phyloP scores from a whole-genome alignment of 163 green algal species.

The Chloroidium sp. region DNA sequence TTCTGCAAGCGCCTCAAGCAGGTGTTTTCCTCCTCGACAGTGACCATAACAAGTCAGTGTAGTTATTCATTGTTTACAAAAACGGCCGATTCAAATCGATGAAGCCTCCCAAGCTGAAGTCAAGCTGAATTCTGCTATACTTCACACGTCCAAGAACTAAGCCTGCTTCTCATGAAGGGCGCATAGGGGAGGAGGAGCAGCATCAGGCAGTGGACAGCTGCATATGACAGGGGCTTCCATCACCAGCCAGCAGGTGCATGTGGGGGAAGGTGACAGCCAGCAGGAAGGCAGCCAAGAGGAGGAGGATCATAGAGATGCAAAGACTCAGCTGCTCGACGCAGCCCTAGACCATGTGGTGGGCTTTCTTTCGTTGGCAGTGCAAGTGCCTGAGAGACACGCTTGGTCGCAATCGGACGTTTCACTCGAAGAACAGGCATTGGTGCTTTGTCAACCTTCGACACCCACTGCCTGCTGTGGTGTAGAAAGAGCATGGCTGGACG shows the following conservation, averaged over 20 bases:
- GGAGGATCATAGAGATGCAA: neutral
- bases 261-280: neutral
- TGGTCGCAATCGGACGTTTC: neutral
- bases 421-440: neutral
- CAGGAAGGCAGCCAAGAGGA: neutral
- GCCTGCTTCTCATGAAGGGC: no score
- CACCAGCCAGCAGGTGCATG: neutral
- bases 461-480: neutral
- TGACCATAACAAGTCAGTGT: no score
- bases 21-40: no score
- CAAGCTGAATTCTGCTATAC: no score
- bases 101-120: no score
- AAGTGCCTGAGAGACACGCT: neutral
- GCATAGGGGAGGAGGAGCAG: no score
- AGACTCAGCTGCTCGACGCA: constrained; percentile 3
- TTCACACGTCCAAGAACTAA: no score
- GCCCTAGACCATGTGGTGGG: constrained; percentile 8
- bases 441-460: neutral
- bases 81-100: no score
- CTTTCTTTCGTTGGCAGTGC: neutral
- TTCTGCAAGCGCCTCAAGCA: no score
- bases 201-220: neutral
- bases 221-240: neutral
- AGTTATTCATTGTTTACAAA: no score
- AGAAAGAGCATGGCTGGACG: constrained; percentile 33